Evolutionary conservation across 2,329 filamentous ascomycete genomes (phyloP).

Genomic region (Scortechinia acanthostroma): DNA sequence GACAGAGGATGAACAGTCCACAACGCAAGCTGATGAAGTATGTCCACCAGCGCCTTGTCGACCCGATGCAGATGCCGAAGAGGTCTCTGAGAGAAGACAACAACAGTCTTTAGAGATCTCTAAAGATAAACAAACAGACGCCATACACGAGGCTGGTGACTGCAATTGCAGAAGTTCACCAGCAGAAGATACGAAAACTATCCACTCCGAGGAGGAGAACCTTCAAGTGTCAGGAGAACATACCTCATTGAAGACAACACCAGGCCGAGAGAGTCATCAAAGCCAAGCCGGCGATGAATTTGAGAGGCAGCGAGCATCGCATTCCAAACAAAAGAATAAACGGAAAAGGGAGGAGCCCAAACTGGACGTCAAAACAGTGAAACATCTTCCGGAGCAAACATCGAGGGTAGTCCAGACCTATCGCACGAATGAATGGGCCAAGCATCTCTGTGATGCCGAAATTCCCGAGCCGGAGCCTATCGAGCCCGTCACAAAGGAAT

Average conservation of each 20-base stretch:
- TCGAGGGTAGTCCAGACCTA: conserved; percentile 77
- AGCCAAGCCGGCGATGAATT: background rate
- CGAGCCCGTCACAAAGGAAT: conserved; percentile 32
- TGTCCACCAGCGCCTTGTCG: no score
- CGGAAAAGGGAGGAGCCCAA: conserved; percentile 30
- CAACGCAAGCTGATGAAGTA: no score
- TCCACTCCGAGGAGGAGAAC: no score
- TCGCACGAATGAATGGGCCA: conserved; percentile 92
- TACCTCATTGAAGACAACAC: background rate
- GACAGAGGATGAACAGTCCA: no score
- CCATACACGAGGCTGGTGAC: no score
- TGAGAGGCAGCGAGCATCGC: background rate
- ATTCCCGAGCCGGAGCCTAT: conserved; percentile 59
- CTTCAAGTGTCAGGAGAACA: no score
- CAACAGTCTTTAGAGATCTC: no score
- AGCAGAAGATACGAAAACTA: no score
- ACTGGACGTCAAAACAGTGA: conserved; percentile 42
- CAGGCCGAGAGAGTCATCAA: background rate
- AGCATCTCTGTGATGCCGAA: conserved; percentile 76
- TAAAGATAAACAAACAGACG: no score
- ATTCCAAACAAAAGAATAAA: conserved; percentile 27
- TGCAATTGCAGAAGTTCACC: no score
- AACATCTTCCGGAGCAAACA: conserved; percentile 60
- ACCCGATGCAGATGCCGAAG: no score
- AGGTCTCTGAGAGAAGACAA: no score